These are phyloP conservation scores for Piper longum DNA, from an alignment of 164 flowering plant genomes.

Conservation along the genomic window DNA sequence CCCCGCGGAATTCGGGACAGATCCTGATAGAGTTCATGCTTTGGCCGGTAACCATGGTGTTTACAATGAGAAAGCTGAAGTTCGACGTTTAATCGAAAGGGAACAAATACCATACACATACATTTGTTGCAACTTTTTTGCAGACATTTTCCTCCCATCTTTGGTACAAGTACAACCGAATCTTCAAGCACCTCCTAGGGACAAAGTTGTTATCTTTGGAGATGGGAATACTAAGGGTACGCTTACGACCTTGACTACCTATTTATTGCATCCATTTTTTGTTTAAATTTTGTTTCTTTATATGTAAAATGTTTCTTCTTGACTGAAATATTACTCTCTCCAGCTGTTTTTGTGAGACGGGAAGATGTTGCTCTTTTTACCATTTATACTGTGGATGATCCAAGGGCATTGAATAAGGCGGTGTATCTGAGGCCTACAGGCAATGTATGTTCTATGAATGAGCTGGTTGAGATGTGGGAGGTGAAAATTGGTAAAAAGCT, in stretches of 20 bases:
- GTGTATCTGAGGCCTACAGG: constrained; percentile 74
- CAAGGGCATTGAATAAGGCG: constrained; percentile 52
- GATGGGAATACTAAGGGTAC: constrained; percentile 73
- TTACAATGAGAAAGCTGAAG: constrained; percentile 54
- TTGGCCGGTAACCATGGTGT: constrained; percentile 32
- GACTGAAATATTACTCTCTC: background rate
- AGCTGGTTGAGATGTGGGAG: constrained; percentile 79
- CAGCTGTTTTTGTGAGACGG: constrained; percentile 67
- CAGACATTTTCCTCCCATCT: constrained; percentile 61
- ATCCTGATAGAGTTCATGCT: constrained; percentile 51
- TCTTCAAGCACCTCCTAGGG: constrained; percentile 52
- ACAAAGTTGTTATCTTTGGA: constrained; percentile 55
- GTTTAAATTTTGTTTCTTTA: too few species aligned
- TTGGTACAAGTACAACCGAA: constrained; percentile 76
- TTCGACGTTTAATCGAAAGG: constrained; percentile 49
- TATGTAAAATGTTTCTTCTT: too few species aligned
- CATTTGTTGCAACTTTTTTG: constrained; percentile 58
- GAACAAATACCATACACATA: constrained; percentile 64
- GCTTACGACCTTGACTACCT: background rate
- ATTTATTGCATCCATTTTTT: too few species aligned
- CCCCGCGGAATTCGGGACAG: constrained; percentile 82
- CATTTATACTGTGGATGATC: constrained; percentile 63
- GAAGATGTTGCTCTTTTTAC: constrained; percentile 74
- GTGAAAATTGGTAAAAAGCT: constrained; percentile 56
- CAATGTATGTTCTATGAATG: constrained; percentile 67